A percentile compares a stretch with the other conserved stretches of the same genome.
Conservation (phyloP, 2,329 filamentous ascomycete species). For the Ampelomyces quisqualis region DNA sequence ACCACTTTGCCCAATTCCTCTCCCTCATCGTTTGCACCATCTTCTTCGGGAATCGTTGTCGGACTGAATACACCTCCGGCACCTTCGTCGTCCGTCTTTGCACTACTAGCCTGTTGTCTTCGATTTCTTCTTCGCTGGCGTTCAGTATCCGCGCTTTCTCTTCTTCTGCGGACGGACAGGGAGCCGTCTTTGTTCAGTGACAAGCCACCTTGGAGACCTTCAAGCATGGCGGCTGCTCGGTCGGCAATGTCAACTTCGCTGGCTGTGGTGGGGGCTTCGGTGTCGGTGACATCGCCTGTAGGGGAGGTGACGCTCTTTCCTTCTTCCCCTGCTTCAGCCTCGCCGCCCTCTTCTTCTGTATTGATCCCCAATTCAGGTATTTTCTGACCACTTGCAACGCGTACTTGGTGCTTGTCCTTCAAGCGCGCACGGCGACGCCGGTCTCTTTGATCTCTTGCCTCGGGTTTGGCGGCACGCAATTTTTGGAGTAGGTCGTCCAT, state of each 20-base stretch:
- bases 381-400: constrained; percentile 83
- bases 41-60: constrained; percentile 35
- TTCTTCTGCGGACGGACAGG: constrained; percentile 60
- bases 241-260: constrained; percentile 69
- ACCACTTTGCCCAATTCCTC: constrained; percentile 32
- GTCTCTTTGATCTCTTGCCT: constrained; percentile 85
- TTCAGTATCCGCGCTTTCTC: constrained; percentile 80
- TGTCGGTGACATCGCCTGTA: constrained; percentile 36
- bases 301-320: constrained; percentile 59
- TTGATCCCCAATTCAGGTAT: constrained; percentile 72
- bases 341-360: constrained; percentile 42
- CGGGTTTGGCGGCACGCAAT: constrained; percentile 85
- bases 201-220: constrained; percentile 71
- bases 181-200: constrained; percentile 52
- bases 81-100: constrained; percentile 34
- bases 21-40: constrained; percentile 9
- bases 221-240: constrained; percentile 77
- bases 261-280: constrained; percentile 40
- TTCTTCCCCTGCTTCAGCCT: constrained; percentile 33
- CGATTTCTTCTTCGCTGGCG: constrained; percentile 67
- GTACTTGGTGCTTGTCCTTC: constrained; percentile 87
- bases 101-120: constrained; percentile 33
- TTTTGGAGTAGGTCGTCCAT: constrained; percentile 98
- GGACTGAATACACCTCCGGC: constrained; percentile 31
- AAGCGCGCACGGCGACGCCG: constrained; percentile 81